These are phyloP conservation scores for Tetrastigma voinierianum DNA, from an alignment of 164 flowering plant genomes.

Conservation along the genomic window DNA sequence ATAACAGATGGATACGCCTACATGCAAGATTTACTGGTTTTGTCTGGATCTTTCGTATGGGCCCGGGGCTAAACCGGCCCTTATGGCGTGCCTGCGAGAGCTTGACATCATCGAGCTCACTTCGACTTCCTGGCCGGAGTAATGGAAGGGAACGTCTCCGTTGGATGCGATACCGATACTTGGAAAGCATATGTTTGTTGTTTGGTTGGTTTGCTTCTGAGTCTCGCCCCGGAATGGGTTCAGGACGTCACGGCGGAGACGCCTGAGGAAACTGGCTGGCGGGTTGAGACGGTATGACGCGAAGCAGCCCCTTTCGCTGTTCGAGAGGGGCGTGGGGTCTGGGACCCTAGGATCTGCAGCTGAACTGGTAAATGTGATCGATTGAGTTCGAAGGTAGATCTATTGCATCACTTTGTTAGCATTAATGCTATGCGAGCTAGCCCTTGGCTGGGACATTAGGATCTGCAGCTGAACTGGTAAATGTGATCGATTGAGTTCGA, in stretches of 20 bases:
- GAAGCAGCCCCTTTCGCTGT: constrained; percentile 76
- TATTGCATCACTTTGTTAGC: too few species aligned
- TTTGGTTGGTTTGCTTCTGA: constrained; percentile 61
- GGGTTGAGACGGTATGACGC: constrained; percentile 78
- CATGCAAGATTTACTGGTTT: constrained; percentile 61
- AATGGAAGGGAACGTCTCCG: constrained; percentile 70
- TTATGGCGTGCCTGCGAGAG: constrained; percentile 35
- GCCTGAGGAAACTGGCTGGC: constrained; percentile 52
- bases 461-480: too few species aligned
- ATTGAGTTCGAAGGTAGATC: not conserved
- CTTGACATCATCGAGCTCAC: constrained; percentile 50
- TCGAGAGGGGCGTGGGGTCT: constrained; percentile 70
- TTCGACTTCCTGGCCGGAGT: constrained; percentile 72
- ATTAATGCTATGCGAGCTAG: too few species aligned
- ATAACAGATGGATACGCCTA: constrained; percentile 71
- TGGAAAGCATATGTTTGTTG: constrained; percentile 86
- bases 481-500: too few species aligned
- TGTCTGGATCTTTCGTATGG: constrained; percentile 63
- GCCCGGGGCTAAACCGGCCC: constrained; percentile 30
- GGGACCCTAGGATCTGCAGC: constrained; percentile 64
- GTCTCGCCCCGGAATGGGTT: constrained; percentile 69
- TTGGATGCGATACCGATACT: constrained; percentile 65
- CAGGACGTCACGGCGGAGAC: constrained; percentile 52
- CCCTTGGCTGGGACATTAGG: too few species aligned
- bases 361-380: constrained; percentile 36